These are phyloP conservation scores for Cicer cuneatum DNA, from an alignment of 306 rosid species.

Conservation along the genomic window DNA sequence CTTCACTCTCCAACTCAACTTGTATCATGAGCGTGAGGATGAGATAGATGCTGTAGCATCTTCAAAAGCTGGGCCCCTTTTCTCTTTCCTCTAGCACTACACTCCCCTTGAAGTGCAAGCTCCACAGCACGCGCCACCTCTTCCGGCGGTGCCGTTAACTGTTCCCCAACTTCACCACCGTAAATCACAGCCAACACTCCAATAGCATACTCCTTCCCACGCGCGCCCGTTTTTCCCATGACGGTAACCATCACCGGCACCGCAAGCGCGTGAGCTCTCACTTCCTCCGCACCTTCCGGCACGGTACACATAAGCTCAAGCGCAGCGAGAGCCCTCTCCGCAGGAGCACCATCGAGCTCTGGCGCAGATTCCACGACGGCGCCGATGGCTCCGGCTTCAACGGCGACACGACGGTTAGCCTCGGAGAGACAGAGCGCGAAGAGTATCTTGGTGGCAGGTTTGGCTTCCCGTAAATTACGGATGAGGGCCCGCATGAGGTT, in stretches of 20 bases:
- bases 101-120: conserved; percentile 77
- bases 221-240: conserved; percentile 84
- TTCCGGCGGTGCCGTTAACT: conserved; percentile 69
- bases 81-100: conserved; percentile 79
- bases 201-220: conserved; percentile 85
- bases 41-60: conserved; percentile 46
- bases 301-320: conserved; percentile 86
- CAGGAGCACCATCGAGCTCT: conserved; percentile 73
- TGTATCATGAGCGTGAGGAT: neutral
- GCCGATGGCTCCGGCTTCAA: conserved; percentile 75
- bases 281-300: conserved; percentile 81
- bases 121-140: conserved; percentile 97
- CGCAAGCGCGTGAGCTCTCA: conserved; percentile 79
- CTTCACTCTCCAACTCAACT: conserved; percentile 7
- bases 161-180: conserved; percentile 42
- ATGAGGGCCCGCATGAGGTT: conserved; percentile 69
- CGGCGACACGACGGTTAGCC: conserved; percentile 78
- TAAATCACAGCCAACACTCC: conserved; percentile 81
- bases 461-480: conserved; percentile 52
- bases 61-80: conserved; percentile 76
- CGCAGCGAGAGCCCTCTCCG: conserved; percentile 82
- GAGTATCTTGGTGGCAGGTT: conserved; percentile 62
- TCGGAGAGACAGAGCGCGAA: conserved; percentile 84
- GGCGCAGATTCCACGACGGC: conserved; percentile 71
- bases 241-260: conserved; percentile 88